Evolutionary conservation across 1,139 yeast species (phyloP), one percentile per base, ranked within the genome.

Genomic region (Pichia sp.): DNA sequence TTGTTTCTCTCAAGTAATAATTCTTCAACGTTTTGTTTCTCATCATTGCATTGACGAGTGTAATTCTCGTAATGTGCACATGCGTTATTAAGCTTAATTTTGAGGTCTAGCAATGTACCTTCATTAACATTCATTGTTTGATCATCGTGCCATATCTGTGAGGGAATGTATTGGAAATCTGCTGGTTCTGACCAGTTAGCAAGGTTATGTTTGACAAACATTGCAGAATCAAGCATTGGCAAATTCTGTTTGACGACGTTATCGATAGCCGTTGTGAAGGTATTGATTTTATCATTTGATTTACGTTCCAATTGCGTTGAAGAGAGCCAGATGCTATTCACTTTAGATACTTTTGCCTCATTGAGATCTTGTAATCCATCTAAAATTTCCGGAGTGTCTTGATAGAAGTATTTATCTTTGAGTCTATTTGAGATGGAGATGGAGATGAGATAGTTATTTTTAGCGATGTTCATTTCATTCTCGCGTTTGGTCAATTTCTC

Each of bases 91-190:
- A 91, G 65, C 38, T 67, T 63, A 41, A 72, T 70, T 52, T 82
- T 78, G 53, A 91, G 65, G 34, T 70, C 74, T 14, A 77, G 69
- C 46, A 86, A 65, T 49, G 86, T 91, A 2, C 72, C 71, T 13
- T 38, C 44, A 15, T 72, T 69, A 2, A 74, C 70, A 13, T 78
- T 66, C 63, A 91, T 75, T 32, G 74, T 66, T 46, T 87, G 95
- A 58, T 91, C 96, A 53, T 91, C 98, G 59, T 88, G 97, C 98
- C 98, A 93, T 33, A 93, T 82, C 23, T 88, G 78, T 27, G 94
- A 79, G 1, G 97, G 96, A 47, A 85, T 73, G 52, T 81, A 93
- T 47, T 74, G 72, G 54, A 81, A 85, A 59, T 91, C 97, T 6
- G 64, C 64, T 0, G 97, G 98, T 51, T 87, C 97, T 32, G 67